Evolutionary conservation across 192 early-diverging fungal species (phyloP).

Genomic region (Entophlyctis helioformis): DNA sequence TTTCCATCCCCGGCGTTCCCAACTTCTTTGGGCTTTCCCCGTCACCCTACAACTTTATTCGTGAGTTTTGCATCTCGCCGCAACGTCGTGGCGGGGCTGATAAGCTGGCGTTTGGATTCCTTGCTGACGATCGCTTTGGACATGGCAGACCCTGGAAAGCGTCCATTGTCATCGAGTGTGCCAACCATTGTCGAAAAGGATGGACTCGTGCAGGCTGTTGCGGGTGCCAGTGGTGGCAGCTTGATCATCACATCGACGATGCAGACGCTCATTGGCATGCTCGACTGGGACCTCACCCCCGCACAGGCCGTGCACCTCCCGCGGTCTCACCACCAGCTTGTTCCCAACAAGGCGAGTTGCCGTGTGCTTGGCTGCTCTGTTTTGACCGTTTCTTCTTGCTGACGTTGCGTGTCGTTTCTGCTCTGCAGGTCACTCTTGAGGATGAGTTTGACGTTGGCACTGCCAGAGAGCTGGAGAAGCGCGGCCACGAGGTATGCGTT

Average conservation of each 20-base stretch:
- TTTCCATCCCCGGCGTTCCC: constrained; percentile 44
- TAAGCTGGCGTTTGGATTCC: no score
- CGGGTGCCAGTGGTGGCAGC: constrained; percentile 74
- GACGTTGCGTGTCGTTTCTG: no score
- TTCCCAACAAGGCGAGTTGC: constrained; percentile 57
- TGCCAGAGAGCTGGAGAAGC: no score
- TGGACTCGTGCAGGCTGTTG: constrained; percentile 54
- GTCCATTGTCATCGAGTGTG: constrained; percentile 59
- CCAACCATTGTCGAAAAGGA: constrained; percentile 52
- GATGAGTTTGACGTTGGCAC: no score
- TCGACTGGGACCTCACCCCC: constrained; percentile 58
- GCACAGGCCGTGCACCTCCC: constrained; percentile 59
- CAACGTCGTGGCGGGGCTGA: background rate
- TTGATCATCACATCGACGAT: constrained; percentile 68
- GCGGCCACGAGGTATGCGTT: no score
- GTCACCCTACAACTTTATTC: constrained; percentile 71
- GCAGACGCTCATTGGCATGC: constrained; percentile 60
- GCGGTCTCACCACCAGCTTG: constrained; percentile 82
- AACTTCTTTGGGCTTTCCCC: constrained; percentile 66
- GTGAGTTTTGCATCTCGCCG: constrained; percentile 7
- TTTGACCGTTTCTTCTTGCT: no score
- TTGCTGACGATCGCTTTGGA: background rate
- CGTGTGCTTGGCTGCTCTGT: no score
- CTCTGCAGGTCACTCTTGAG: no score
- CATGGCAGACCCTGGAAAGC: constrained; percentile 59